Conservation (phyloP, 768 basidiomycete species). For the Lactifluus hygrophoroides region DNA sequence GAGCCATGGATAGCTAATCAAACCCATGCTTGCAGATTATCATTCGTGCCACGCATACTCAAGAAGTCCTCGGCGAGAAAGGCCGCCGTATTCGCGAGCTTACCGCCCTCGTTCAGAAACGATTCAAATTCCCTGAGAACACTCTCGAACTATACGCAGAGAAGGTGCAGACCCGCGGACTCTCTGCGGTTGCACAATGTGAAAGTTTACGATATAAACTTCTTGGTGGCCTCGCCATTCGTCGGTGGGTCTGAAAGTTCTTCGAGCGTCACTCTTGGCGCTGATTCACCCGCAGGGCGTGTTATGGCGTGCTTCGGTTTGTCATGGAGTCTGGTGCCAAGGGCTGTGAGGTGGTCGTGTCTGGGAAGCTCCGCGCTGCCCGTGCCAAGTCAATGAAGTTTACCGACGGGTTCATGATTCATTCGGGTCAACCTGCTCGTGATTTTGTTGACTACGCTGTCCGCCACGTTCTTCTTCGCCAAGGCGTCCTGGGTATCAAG, state of each 20-base stretch:
- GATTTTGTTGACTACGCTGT: constrained; percentile 98
- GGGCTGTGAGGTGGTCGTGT: constrained; percentile 99
- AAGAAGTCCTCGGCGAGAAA: constrained; percentile 98
- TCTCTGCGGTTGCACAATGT: constrained; percentile 97
- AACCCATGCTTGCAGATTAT: constrained; percentile 59
- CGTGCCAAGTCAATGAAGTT: constrained; percentile 99
- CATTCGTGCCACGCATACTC: constrained; percentile 99
- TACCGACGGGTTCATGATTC: constrained; percentile 99
- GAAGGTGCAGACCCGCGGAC: constrained; percentile 97
- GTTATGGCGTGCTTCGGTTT: constrained; percentile 99
- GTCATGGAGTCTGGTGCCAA: constrained; percentile 99
- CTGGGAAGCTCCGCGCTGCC: constrained; percentile 98
- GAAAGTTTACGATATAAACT: constrained; percentile 98
- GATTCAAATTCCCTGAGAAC: constrained; percentile 99
- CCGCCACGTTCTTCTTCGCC: constrained; percentile 93
- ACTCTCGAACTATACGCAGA: constrained; percentile 98
- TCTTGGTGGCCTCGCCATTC: constrained; percentile 97
- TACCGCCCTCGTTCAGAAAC: constrained; percentile 95
- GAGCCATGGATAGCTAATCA: constrained; percentile 1
- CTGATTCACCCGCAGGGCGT: constrained; percentile 48
- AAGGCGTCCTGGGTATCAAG: constrained; percentile 99
- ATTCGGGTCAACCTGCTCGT: constrained; percentile 94
- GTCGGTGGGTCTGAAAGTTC: constrained; percentile 54
- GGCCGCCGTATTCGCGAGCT: constrained; percentile 98
- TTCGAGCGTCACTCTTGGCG: not conserved